Conservation (phyloP, 495 filamentous ascomycete genomes). For the Terfezia claveryi region DNA sequence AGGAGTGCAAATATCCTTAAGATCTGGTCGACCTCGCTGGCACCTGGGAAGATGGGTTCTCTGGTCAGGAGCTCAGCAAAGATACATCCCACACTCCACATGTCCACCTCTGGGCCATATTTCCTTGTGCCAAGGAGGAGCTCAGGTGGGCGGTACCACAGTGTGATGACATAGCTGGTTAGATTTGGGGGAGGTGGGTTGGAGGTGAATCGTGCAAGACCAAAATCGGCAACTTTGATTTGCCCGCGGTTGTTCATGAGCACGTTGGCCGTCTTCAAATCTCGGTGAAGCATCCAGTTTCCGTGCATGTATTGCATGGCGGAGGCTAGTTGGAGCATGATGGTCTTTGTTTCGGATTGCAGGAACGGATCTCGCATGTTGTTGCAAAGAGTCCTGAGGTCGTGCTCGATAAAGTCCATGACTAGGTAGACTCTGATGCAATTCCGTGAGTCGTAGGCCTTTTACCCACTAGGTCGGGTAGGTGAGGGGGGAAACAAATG, state of each 20-base stretch:
- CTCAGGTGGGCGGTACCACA: conserved; percentile 92
- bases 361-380: conserved; percentile 90
- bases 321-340: conserved; percentile 59
- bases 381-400: conserved; percentile 80
- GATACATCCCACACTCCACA: conserved; percentile 94
- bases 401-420: conserved; percentile 96
- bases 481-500: no score
- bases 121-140: conserved; percentile 62
- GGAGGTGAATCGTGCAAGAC: conserved; percentile 80
- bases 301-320: conserved; percentile 72
- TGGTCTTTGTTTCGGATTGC: conserved; percentile 76
- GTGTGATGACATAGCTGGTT: conserved; percentile 72
- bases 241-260: conserved; percentile 87
- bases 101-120: conserved; percentile 63
- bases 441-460: neutral
- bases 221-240: conserved; percentile 93
- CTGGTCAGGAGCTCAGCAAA: conserved; percentile 78
- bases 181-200: conserved; percentile 47
- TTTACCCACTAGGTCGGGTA: neutral
- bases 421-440: conserved; percentile 62
- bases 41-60: conserved; percentile 68
- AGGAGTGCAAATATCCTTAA: conserved; percentile 68
- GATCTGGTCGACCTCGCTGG: conserved; percentile 81
- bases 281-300: conserved; percentile 87
- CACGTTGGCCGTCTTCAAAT: conserved; percentile 90